Conservation (phyloP, 352 stramenopile species). For the Globisporangium canariense region DNA sequence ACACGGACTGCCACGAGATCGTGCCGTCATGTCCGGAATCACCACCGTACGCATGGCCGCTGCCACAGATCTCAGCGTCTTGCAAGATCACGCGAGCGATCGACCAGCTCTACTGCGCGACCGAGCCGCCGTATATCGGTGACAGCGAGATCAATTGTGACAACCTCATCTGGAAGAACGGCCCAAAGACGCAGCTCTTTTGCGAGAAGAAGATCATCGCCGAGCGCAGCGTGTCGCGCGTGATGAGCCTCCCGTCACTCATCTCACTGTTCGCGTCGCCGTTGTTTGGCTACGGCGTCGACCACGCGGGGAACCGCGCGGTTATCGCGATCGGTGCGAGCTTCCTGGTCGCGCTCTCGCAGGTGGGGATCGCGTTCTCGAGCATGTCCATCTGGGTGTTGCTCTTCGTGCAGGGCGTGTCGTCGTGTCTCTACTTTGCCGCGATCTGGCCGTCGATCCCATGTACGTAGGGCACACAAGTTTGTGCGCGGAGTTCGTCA, state of each 20-base stretch:
- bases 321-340: slow-evolving; percentile 51
- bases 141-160: slow-evolving; percentile 53
- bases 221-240: slow-evolving; percentile 31
- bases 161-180: slow-evolving; percentile 34
- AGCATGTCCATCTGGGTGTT: slow-evolving; percentile 44
- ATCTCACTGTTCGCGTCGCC: slow-evolving; percentile 70
- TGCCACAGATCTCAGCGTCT: slow-evolving; percentile 32
- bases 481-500: not conserved
- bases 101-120: slow-evolving; percentile 36
- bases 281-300: slow-evolving; percentile 72
- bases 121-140: slow-evolving; percentile 30
- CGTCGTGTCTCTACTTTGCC: slow-evolving; percentile 78
- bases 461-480: slow-evolving; percentile 20
- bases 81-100: slow-evolving; percentile 29
- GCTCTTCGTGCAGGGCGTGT: slow-evolving; percentile 72
- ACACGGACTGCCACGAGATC: slow-evolving; percentile 43
- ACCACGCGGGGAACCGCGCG: slow-evolving; percentile 56
- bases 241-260: slow-evolving; percentile 83
- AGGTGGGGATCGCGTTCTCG: slow-evolving; percentile 56
- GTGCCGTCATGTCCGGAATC: slow-evolving; percentile 28
- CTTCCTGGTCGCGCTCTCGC: slow-evolving; percentile 48
- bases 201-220: slow-evolving; percentile 41
- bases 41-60: slow-evolving; percentile 39
- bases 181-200: slow-evolving; percentile 27
- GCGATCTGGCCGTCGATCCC: slow-evolving; percentile 84